phyloP scores from a whole-genome alignment of 1,139 yeast species.

The Geotrichum europaeum region DNA sequence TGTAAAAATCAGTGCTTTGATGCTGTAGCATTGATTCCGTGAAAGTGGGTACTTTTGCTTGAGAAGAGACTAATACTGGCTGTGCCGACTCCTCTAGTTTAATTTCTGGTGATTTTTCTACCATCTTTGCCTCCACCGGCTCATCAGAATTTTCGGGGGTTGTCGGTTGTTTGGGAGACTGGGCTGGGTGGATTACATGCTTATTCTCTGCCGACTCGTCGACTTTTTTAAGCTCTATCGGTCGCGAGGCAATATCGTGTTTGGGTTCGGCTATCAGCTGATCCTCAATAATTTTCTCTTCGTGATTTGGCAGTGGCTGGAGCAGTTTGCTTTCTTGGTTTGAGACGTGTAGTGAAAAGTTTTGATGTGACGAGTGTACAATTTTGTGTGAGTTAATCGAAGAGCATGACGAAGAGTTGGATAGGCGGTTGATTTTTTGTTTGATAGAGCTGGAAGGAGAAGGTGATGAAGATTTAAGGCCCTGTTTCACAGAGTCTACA shows the following conservation, averaged over 20 bases:
- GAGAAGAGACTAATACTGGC: not conserved
- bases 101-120: not conserved
- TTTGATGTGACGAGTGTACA: slow-evolving; percentile 3
- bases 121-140: not conserved
- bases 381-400: slow-evolving; percentile 7
- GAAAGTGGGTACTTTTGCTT: not conserved
- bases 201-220: not conserved
- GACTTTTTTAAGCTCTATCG: not conserved
- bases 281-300: not conserved
- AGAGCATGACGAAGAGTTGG: slow-evolving; percentile 5
- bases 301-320: not conserved
- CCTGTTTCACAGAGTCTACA: not conserved
- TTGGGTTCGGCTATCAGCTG: not conserved
- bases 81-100: not conserved
- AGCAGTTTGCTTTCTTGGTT: not conserved
- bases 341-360: slow-evolving; percentile 4
- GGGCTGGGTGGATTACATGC: not conserved
- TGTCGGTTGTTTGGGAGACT: not conserved
- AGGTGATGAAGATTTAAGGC: not conserved
- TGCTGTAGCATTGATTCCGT: not conserved
- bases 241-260: not conserved
- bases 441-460: not conserved
- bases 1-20: slow-evolving; percentile 7
- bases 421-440: not conserved
- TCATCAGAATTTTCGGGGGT: not conserved